These are phyloP conservation scores for Vitis hybrid DNA, from an alignment of 177 flowering plant genomes.

Conservation along the genomic window DNA sequence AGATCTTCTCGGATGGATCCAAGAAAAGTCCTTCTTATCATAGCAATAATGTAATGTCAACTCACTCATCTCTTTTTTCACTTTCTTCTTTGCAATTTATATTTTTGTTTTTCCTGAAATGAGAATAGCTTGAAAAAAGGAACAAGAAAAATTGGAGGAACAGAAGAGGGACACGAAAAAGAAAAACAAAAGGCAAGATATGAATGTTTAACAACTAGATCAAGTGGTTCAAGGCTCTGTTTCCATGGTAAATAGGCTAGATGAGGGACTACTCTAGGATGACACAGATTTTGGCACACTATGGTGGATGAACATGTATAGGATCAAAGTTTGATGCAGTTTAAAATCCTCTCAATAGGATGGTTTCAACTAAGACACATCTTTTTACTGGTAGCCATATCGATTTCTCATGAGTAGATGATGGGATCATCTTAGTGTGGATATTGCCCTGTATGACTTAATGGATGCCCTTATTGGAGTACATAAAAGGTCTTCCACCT, in stretches of 20 bases:
- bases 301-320: too few species aligned
- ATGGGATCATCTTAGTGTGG: too few species aligned
- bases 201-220: background rate
- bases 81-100: background rate
- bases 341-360: background rate
- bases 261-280: too few species aligned
- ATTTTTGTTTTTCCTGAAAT: background rate
- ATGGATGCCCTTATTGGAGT: too few species aligned
- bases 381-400: too few species aligned
- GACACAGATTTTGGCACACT: too few species aligned
- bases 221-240: background rate
- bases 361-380: background rate
- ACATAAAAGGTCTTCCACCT: too few species aligned
- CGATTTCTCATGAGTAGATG: too few species aligned
- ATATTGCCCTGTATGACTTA: too few species aligned
- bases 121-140: background rate
- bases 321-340: background rate
- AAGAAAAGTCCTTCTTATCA: conserved; percentile 80
- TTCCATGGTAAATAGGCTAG: background rate
- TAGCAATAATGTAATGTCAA: conserved; percentile 83
- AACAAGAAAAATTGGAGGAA: background rate
- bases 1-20: conserved; percentile 93
- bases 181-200: background rate
- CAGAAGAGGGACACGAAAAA: background rate
- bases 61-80: background rate